These are phyloP conservation scores for Xylaria scruposa DNA, from an alignment of 495 filamentous ascomycete genomes.

Conservation along the genomic window DNA sequence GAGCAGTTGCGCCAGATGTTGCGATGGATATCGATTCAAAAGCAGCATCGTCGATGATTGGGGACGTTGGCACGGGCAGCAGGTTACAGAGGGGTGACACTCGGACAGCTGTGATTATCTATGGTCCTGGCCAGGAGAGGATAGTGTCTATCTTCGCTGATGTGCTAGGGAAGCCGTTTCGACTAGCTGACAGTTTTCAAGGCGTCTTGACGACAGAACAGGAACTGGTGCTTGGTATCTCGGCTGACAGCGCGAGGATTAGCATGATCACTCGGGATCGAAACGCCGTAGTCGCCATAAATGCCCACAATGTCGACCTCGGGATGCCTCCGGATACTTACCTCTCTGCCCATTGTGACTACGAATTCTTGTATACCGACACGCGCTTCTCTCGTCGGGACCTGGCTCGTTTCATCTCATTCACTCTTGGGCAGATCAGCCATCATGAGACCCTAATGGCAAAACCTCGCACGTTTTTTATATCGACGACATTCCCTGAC, in stretches of 20 bases:
- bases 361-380: conserved; percentile 82
- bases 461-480: conserved; percentile 79
- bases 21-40: conserved; percentile 41
- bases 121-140: conserved; percentile 64
- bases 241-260: conserved; percentile 56
- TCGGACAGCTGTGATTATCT: conserved; percentile 66
- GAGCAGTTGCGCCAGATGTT: conserved; percentile 31
- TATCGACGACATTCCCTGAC: conserved; percentile 86
- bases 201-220: conserved; percentile 56
- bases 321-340: conserved; percentile 69
- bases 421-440: conserved; percentile 76
- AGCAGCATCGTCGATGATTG: conserved; percentile 32
- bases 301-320: conserved; percentile 74
- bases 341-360: conserved; percentile 71
- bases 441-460: conserved; percentile 76
- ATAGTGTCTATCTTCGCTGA: conserved; percentile 73
- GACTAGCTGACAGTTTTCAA: conserved; percentile 59
- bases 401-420: conserved; percentile 74
- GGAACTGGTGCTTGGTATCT: conserved; percentile 64
- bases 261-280: conserved; percentile 60
- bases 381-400: conserved; percentile 75
- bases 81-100: conserved; percentile 54
- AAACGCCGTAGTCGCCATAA: conserved; percentile 65
- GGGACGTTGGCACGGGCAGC: conserved; percentile 41
- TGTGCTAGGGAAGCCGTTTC: conserved; percentile 70